Evolutionary conservation across 441 rosid species (phyloP).

Genomic region (Rhodomyrtus psidioides): DNA sequence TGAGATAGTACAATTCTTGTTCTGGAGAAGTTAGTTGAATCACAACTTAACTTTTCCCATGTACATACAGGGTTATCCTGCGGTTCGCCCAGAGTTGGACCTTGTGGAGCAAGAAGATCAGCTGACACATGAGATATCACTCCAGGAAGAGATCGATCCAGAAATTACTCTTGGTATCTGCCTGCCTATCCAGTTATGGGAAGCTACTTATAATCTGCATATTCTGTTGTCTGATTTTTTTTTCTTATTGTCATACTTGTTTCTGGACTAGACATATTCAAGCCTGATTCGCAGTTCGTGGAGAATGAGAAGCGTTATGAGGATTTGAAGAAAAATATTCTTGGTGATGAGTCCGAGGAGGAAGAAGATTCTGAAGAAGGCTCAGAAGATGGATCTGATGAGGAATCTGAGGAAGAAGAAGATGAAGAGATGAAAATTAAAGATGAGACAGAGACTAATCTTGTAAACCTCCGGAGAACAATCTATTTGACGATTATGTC

Average conservation of each 20-base stretch:
- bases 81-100: slow-evolving; percentile 85
- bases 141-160: slow-evolving; percentile 55
- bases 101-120: slow-evolving; percentile 85
- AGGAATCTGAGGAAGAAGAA: slow-evolving; percentile 62
- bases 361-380: slow-evolving; percentile 71
- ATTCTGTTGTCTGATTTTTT: not conserved
- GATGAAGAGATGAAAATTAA: slow-evolving; percentile 66
- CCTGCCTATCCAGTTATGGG: not conserved
- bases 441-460: slow-evolving; percentile 95
- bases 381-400: slow-evolving; percentile 55
- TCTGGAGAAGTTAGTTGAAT: not conserved
- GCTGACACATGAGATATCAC: slow-evolving; percentile 67
- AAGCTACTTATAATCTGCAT: not conserved
- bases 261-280: slow-evolving; percentile 65
- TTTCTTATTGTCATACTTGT: not conserved
- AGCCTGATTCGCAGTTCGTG: slow-evolving; percentile 59
- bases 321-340: slow-evolving; percentile 71
- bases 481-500: slow-evolving; percentile 96
- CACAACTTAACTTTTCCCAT: not conserved
- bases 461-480: slow-evolving; percentile 86
- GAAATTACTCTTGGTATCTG: slow-evolving; percentile 75
- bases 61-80: slow-evolving; percentile 68
- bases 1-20: not conserved
- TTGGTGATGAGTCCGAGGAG: slow-evolving; percentile 78
- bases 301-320: slow-evolving; percentile 87